Evolutionary conservation across 1,139 yeast genomes (phyloP), one percentile per base, ranked within the genome.

Genomic region (Protomyces lactucae-debilis): DNA sequence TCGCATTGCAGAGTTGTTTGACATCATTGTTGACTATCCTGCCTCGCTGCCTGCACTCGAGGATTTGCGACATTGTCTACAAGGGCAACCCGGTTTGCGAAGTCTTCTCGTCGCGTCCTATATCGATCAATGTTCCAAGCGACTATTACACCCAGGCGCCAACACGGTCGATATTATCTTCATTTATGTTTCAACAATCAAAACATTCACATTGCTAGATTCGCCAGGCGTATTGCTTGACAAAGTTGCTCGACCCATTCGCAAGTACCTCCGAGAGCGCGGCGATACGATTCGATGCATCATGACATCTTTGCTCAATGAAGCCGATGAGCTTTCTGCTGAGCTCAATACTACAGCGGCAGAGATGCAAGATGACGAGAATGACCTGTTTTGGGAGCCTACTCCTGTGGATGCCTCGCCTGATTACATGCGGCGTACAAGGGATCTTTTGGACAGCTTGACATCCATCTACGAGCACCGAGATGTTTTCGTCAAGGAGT

Each of bases 371-470:
- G 82, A 80, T 63, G 83, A 80, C 65, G 52, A 74, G 75, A 43
- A 68, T 36, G 85, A 82, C 67, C 73, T 86, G 3, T 78, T 81
- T 37, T 92, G 98, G 98, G 76, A 76, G 6, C 98, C 98, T 0
- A 97, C 90, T 71, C 97, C 97, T 0, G 81, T 88, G n/a, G 97
- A 88, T 75, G 96, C 96, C 0, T 82, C 95, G 8, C 88, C 96
- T 0, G 97, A 91, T 73, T 89, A 90, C 74, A 81, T 83, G 64
- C 84, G 83, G 68, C 71, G 70, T 21, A 60, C 70, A 3, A 39
- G 60, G 12, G 96, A 89, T 72, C 81, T 86, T 3, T 83, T 90
- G 25, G 91, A 85, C 69, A 84, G 90, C 0, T 77, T 90, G 51
- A 79, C 88, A 1, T 84, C 93, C 0, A 83, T 92, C 1, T 88